phyloP scores from a whole-genome alignment of 1,284 basidiomycete species.

The Leccinum subfulvum region DNA sequence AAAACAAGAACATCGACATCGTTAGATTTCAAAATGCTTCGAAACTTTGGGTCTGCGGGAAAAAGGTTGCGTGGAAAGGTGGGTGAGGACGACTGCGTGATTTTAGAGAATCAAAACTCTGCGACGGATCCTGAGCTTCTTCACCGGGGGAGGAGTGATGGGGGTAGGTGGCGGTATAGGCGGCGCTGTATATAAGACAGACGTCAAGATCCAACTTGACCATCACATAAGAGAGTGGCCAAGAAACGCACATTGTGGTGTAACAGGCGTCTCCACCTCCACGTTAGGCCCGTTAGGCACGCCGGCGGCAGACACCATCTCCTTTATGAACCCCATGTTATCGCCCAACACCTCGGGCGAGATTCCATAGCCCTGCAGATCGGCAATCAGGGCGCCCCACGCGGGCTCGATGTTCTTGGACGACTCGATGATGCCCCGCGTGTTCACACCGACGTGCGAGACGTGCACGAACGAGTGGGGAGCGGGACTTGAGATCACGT shows the following conservation, averaged over 20 bases:
- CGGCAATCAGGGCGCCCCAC: slow-evolving; percentile 69
- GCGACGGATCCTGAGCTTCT: slow-evolving; percentile 34
- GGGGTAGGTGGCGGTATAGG: slow-evolving; percentile 10
- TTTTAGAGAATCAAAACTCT: slow-evolving; percentile 30
- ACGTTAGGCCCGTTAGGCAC: not conserved
- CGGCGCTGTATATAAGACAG: slow-evolving; percentile 12
- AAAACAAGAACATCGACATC: slow-evolving; percentile 4
- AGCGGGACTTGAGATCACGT: slow-evolving; percentile 73
- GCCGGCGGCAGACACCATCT: slow-evolving; percentile 48
- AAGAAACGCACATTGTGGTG: slow-evolving; percentile 16
- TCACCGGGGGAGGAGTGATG: slow-evolving; percentile 21
- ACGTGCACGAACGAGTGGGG: slow-evolving; percentile 83
- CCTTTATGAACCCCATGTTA: slow-evolving; percentile 68
- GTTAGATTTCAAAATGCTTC: not conserved
- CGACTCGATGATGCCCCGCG: slow-evolving; percentile 66
- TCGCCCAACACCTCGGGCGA: slow-evolving; percentile 50
- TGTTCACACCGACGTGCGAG: slow-evolving; percentile 81
- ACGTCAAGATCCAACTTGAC: slow-evolving; percentile 7
- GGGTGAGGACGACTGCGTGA: slow-evolving; percentile 1
- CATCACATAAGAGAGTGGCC: not conserved
- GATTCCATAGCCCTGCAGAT: slow-evolving; percentile 63
- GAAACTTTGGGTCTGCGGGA: not conserved
- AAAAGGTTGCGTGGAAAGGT: not conserved
- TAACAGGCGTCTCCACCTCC: not conserved
- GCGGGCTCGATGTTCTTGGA: slow-evolving; percentile 74